These are phyloP conservation scores for Coffea humblotiana DNA, from an alignment of 305 asterid species.

Conservation along the genomic window DNA sequence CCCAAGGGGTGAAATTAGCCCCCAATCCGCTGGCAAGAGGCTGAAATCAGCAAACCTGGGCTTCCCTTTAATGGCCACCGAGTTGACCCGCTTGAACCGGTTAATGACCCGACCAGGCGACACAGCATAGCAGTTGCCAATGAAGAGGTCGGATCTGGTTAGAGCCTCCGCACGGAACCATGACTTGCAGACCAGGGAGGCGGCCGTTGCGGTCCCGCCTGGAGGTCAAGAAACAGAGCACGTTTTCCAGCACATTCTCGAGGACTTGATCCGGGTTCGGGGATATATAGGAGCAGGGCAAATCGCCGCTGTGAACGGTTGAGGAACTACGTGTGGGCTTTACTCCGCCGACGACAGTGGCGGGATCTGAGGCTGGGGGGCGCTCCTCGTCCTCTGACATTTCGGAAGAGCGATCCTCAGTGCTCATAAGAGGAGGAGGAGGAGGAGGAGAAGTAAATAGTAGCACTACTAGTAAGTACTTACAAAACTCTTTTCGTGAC, in stretches of 20 bases:
- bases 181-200: conserved; percentile 50
- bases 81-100: conserved; percentile 42
- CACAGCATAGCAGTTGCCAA: conserved; percentile 54
- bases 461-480: no score
- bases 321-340: neutral
- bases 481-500: neutral
- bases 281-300: conserved; percentile 22
- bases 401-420: conserved; percentile 38
- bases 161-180: conserved; percentile 49
- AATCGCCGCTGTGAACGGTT: conserved; percentile 14
- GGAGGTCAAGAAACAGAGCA: conserved; percentile 43
- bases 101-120: conserved; percentile 40
- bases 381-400: conserved; percentile 47
- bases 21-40: conserved; percentile 51
- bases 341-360: conserved; percentile 11
- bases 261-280: conserved; percentile 48
- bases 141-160: conserved; percentile 52
- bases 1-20: conserved; percentile 45
- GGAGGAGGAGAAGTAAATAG: no score
- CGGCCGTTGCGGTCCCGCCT: conserved; percentile 51
- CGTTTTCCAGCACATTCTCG: conserved; percentile 52
- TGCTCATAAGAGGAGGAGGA: conserved; percentile 28
- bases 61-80: conserved; percentile 43
- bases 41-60: conserved; percentile 57
- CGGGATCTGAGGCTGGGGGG: conserved; percentile 33